Evolutionary conservation across 345 rosid genomes (phyloP), one percentile per base, ranked within the genome.

Genomic region (Salix koriyanagi): DNA sequence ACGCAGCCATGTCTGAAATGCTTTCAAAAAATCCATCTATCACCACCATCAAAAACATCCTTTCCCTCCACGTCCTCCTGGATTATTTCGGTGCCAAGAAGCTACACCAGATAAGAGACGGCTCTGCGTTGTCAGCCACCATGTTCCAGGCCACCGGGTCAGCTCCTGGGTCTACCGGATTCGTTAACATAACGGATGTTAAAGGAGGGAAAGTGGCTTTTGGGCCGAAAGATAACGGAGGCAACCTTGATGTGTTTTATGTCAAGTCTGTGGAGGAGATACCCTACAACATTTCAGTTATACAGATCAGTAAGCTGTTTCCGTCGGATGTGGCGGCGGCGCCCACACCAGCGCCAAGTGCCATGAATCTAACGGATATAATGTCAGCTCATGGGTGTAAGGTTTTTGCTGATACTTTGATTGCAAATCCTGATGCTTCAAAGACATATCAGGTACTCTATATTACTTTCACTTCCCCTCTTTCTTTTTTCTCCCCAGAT

Each of bases 381-480:
- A 96, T 96, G 98, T 88, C 96, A 42, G 91, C 89, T 67, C 98
- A 96, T 70, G 98, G 98, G 7, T 96, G 99, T 71, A 90, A 89
- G 85, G 89, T 87, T 36, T 96, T 96, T 72, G 97, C 99, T 19
- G 94, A 90, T 70, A 83, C 94, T 41, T 81, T 96, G 69, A 34
- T 87, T 66, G 79, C 89, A 25, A 90, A 89, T 75, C 83, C 81
- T 12, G 94, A 85, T 28, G 92, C 98, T 66, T 72, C 88, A 10
- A 83, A 86, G 67, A 88, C 92, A 2, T 93, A 86, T 50, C 87
- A 91, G 92, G 99, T 91, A 74, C 46, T 11, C 44, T 41, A 41
- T 41, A 10, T 41, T 10, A 5, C 28, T 69, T 4, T 68, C 16
- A 23, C 11, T 10, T 41, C 44, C 44, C 2, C 3, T 36, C 21